Evolutionary conservation across 805 yeast genomes (phyloP).

Genomic region (Candida ficus): DNA sequence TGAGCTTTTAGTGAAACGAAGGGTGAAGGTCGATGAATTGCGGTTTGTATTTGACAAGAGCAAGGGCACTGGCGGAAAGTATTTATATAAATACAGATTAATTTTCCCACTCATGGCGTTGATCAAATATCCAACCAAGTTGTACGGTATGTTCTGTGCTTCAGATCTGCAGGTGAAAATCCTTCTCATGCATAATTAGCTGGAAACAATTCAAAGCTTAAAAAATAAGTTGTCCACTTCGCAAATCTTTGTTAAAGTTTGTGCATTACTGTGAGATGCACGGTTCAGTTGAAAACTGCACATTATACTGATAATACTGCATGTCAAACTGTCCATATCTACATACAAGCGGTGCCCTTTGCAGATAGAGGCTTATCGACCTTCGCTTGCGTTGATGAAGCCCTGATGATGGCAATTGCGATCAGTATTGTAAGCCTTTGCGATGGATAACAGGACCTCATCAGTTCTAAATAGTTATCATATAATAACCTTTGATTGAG

Average conservation of each 20-base stretch:
- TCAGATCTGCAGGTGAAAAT: conserved; percentile 13
- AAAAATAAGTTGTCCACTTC: not conserved
- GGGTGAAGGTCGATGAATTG: too few relatives aligned
- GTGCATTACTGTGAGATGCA: too few relatives aligned
- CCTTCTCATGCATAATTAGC: conserved; percentile 1
- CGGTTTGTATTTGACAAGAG: too few relatives aligned
- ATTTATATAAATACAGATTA: not conserved
- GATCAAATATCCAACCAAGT: not conserved
- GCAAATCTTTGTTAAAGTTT: not conserved
- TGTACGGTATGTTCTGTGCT: conserved; percentile 5
- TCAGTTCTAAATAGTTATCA: too few relatives aligned
- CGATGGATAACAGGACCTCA: too few relatives aligned
- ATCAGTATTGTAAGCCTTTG: too few relatives aligned
- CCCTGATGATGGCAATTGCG: too few relatives aligned
- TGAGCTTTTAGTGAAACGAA: too few relatives aligned
- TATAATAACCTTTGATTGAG: too few relatives aligned
- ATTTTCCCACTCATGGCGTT: too few relatives aligned
- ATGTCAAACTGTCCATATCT: not conserved
- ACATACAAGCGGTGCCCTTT: not conserved
- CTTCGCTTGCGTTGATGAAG: not conserved
- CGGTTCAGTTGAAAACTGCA: not conserved
- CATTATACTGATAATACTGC: not conserved
- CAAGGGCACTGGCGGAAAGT: too few relatives aligned
- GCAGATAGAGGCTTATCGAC: not conserved
- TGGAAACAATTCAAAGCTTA: too few relatives aligned